Percentiles rank a stretch among this genome's conserved stretches.
phyloP scores from a whole-genome alignment of 495 filamentous ascomycete species.

The Hyaloscypha variabilis region DNA sequence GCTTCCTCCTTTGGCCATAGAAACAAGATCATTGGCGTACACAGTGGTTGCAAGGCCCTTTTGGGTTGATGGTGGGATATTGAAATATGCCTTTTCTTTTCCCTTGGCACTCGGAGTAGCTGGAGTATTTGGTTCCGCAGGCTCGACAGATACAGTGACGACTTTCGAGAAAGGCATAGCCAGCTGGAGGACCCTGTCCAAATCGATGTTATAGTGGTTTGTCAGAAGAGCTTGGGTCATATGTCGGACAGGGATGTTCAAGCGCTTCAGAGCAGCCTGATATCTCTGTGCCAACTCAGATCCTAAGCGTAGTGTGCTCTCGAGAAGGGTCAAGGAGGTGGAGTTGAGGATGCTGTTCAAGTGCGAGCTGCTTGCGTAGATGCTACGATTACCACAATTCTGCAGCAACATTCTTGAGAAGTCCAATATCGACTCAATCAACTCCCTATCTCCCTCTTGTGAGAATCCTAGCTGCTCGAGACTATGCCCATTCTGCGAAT shows the following conservation, averaged over 20 bases:
- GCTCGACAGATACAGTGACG: conserved; percentile 42
- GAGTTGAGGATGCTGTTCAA: conserved; percentile 86
- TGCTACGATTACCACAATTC: conserved; percentile 95
- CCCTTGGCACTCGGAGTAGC: conserved; percentile 56
- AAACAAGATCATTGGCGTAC: conserved; percentile 77
- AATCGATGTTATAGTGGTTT: conserved; percentile 92
- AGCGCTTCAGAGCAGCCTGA: conserved; percentile 79
- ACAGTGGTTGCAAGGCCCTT: conserved; percentile 51
- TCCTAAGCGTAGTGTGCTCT: conserved; percentile 72
- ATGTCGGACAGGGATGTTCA: conserved; percentile 55
- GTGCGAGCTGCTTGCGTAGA: conserved; percentile 89
- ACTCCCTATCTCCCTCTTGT: conserved; percentile 73
- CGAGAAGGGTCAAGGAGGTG: conserved; percentile 76
- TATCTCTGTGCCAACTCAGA: conserved; percentile 90
- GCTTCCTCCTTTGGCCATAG: conserved; percentile 52
- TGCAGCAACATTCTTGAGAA: conserved; percentile 89
- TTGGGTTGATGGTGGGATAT: conserved; percentile 25
- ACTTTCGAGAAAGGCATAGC: conserved; percentile 81
- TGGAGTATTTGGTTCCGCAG: conserved; percentile 49
- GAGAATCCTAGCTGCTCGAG: conserved; percentile 62
- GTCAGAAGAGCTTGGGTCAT: conserved; percentile 74
- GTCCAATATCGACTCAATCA: conserved; percentile 76
- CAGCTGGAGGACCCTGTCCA: conserved; percentile 83
- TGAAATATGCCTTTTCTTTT: conserved; percentile 64
- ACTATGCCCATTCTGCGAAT: conserved; percentile 6